Percentiles rank a stretch among this genome's conserved stretches.
These are phyloP conservation scores for Fusarium gaditjirri DNA, from an alignment of 2,329 filamentous ascomycete genomes.

Conservation along the genomic window DNA sequence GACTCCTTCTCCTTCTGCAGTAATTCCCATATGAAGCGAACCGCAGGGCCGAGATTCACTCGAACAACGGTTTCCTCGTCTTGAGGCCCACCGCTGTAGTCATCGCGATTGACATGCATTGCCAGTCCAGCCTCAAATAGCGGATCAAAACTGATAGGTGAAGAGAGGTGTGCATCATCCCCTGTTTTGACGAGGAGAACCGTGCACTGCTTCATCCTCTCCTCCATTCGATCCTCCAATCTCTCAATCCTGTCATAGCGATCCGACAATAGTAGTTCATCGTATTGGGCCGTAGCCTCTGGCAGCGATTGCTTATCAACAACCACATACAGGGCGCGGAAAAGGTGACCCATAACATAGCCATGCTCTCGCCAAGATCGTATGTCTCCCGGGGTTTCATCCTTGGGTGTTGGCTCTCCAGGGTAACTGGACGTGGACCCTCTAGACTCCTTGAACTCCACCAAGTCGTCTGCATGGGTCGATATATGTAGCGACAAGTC, in stretches of 20 bases:
- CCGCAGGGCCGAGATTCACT: not conserved
- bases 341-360: not conserved
- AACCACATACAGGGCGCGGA: not conserved
- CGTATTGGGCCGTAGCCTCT: not conserved
- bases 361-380: not conserved
- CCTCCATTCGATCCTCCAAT: not conserved
- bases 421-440: not conserved
- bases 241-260: not conserved
- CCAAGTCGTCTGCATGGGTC: not conserved
- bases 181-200: not conserved
- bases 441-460: not conserved
- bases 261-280: fast-evolving
- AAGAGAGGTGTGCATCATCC: not conserved
- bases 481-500: fast-evolving
- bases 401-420: fast-evolving
- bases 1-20: not conserved
- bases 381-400: not conserved
- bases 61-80: not conserved
- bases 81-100: not conserved
- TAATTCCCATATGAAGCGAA: not conserved
- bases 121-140: not conserved
- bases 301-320: not conserved
- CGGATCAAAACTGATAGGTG: fast-evolving
- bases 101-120: not conserved
- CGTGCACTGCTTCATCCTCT: fast-evolving